Evolutionary conservation across 257 asterid species (phyloP), one percentile per base, ranked within the genome.

Genomic region (Oldenlandia corymbosa): DNA sequence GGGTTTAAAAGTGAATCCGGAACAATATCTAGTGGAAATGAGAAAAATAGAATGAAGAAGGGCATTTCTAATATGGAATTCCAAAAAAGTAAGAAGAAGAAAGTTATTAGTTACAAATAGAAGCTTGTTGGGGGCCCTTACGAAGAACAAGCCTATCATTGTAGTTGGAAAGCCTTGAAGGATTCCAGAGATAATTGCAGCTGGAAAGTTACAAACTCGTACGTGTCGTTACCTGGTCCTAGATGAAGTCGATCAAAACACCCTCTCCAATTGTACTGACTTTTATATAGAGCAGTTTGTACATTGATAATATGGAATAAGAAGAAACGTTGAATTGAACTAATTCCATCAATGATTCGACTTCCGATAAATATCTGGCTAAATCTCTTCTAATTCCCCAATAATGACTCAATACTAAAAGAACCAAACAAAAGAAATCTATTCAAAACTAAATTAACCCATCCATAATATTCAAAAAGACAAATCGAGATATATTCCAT

Each of bases 141-240:
- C 48, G 71, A 93, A 93, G 82, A 90, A 93, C 76, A 93, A 90
- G 74, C 99, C 99, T 6, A 62, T 69, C 37, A 83, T 93, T 5
- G 88, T 93, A 36, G 95, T 93, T 59, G 99, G 99, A 62, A 93
- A 97, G 17, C 99, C 96, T 8, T 97, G 99, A 0, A 76, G 99
- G 69, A 79, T 87, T 71, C 97, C 97, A 4, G 99, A 93, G 73
- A 84, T 93, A 20, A 93, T 96, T 70, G 83, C 88, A 27, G 60
- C 87, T 0, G 99, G 99, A 63, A 93, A 87, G 80, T 96, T 93
- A 69, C 97, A 81, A n/a, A 90, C 99, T 4, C 96, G 87, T 61
- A 61, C 69, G 78, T 90, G 95, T 61, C 86, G 92, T 16, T 93
- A 43, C 58, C 73, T 93, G 79, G 96, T 93, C 42, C 69, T 93